These are phyloP conservation scores for Pyrenochaeta sp. DNA, from an alignment of 2,329 filamentous ascomycete species.

Conservation along the genomic window DNA sequence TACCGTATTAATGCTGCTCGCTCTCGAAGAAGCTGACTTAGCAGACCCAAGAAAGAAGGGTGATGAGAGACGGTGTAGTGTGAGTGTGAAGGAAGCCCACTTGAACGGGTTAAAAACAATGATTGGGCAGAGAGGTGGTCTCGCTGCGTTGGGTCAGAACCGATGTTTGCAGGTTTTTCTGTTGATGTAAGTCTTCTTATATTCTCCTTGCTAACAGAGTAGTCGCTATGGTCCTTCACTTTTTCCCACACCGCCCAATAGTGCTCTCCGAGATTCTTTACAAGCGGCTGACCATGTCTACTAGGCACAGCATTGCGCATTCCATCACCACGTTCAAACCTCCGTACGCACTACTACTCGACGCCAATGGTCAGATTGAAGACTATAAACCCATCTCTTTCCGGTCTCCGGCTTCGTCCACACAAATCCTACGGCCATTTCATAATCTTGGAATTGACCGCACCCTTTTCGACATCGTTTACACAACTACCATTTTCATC, in stretches of 20 bases:
- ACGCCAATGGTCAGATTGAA: slow-evolving; percentile 27
- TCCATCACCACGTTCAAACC: slow-evolving; percentile 39
- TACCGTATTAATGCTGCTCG: slow-evolving; percentile 43
- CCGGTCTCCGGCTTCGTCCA: slow-evolving; percentile 17
- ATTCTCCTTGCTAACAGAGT: not conserved
- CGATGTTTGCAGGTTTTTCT: slow-evolving; percentile 43
- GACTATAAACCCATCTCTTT: slow-evolving; percentile 31
- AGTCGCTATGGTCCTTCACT: not conserved
- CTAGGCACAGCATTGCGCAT: slow-evolving; percentile 46
- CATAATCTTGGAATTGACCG: slow-evolving; percentile 26
- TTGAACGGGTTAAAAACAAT: slow-evolving; percentile 42
- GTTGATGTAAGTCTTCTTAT: slow-evolving; percentile 35
- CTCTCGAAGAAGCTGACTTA: slow-evolving; percentile 41
- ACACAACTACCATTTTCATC: slow-evolving; percentile 26
- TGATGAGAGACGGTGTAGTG: slow-evolving; percentile 27
- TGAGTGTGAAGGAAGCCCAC: slow-evolving; percentile 34
- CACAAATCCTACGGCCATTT: slow-evolving; percentile 27
- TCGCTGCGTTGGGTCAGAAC: slow-evolving; percentile 36
- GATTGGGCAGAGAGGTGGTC: slow-evolving; percentile 46
- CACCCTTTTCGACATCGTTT: slow-evolving; percentile 29
- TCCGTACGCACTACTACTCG: slow-evolving; percentile 37
- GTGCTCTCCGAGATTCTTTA: not conserved
- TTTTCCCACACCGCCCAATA: not conserved
- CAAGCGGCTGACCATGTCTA: slow-evolving; percentile 13
- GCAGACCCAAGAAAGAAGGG: slow-evolving; percentile 23